Evolutionary conservation across 2,329 filamentous ascomycete genomes (phyloP).

Genomic region (Berkeleyomyces basicola): DNA sequence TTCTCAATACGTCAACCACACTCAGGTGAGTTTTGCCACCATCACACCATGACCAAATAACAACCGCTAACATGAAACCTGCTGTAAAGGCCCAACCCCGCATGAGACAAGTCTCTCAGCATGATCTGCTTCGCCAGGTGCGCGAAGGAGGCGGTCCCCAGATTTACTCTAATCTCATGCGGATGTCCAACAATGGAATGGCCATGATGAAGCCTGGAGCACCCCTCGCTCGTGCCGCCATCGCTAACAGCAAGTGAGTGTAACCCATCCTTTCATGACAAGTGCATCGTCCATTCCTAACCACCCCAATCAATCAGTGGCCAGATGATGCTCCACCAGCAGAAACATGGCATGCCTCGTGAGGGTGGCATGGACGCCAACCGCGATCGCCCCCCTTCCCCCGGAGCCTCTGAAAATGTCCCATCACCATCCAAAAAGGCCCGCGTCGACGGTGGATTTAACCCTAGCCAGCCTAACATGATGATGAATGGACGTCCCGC

Average conservation of each 20-base stretch:
- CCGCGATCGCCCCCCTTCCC: slow-evolving; percentile 65
- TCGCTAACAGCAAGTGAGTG: slow-evolving; percentile 49
- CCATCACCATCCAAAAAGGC: slow-evolving; percentile 85
- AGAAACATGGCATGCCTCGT: slow-evolving; percentile 68
- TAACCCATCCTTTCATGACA: neutral
- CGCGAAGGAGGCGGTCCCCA: slow-evolving; percentile 42
- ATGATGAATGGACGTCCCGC: slow-evolving; percentile 56
- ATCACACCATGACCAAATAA: neutral
- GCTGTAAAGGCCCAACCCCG: slow-evolving; percentile 44
- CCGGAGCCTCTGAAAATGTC: slow-evolving; percentile 68
- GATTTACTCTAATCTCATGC: slow-evolving; percentile 47
- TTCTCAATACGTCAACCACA: slow-evolving; percentile 63
- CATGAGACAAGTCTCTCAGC: slow-evolving; percentile 58
- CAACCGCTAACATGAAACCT: neutral
- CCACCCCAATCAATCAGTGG: neutral
- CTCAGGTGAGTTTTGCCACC: slow-evolving; percentile 43
- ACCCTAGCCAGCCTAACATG: slow-evolving; percentile 52
- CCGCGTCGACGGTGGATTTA: slow-evolving; percentile 56
- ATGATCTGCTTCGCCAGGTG: slow-evolving; percentile 59
- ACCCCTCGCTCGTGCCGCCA: slow-evolving; percentile 54
- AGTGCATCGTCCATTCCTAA: neutral
- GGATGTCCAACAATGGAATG: slow-evolving; percentile 46
- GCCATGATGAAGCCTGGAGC: slow-evolving; percentile 40
- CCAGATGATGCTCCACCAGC: slow-evolving; percentile 18
- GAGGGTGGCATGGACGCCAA: slow-evolving; percentile 77